These are phyloP conservation scores for Microbotryum lychnidis-dioicae DNA, from an alignment of 1,284 basidiomycete genomes.

Conservation along the genomic window DNA sequence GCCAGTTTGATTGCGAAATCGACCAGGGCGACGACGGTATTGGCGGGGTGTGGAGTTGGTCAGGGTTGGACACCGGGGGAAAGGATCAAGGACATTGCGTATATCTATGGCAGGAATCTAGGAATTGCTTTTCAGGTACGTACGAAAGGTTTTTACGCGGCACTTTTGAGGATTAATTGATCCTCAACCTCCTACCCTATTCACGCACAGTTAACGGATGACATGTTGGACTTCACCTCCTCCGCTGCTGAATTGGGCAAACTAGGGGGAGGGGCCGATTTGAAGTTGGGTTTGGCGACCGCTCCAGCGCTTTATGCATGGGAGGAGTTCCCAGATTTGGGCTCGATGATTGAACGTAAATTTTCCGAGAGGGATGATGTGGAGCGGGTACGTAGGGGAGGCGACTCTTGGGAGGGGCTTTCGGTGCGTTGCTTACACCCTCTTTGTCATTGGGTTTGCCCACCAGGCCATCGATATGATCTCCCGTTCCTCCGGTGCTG, in stretches of 20 bases:
- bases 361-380: slow-evolving; percentile 78
- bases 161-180: not conserved
- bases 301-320: slow-evolving; percentile 92
- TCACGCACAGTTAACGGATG: slow-evolving; percentile 69
- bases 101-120: slow-evolving; percentile 78
- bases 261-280: slow-evolving; percentile 70
- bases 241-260: slow-evolving; percentile 63
- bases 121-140: slow-evolving; percentile 90
- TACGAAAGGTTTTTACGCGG: slow-evolving; percentile 9
- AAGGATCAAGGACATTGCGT: slow-evolving; percentile 84
- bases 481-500: slow-evolving; percentile 62
- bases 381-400: slow-evolving; percentile 54
- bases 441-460: not conserved
- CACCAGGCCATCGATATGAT: slow-evolving; percentile 66
- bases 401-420: not conserved
- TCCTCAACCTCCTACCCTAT: not conserved
- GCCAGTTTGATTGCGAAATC: slow-evolving; percentile 94
- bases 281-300: slow-evolving; percentile 78
- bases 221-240: slow-evolving; percentile 78
- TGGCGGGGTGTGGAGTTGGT: slow-evolving; percentile 62
- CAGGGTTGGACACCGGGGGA: slow-evolving; percentile 55
- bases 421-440: slow-evolving; percentile 1
- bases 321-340: slow-evolving; percentile 76
- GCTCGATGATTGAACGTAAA: slow-evolving; percentile 73
- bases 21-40: slow-evolving; percentile 73